Percentiles rank a stretch among this genome's conserved stretches.
phyloP scores from a whole-genome alignment of 257 asterid genomes.

The Solanum megistacrolobum region DNA sequence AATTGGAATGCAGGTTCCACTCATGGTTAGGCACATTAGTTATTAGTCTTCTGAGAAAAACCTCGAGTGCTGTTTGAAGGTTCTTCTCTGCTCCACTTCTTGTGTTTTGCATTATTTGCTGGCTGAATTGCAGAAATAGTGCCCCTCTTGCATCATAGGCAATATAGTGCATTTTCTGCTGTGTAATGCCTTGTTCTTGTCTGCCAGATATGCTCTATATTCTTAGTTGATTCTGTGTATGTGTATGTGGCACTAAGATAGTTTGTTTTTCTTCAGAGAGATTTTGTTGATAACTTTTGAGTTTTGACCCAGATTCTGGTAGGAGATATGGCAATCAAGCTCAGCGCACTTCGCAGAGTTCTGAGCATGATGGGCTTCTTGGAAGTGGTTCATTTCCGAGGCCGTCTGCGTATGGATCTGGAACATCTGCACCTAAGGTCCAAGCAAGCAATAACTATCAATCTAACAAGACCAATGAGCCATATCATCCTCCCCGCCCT shows the following conservation, averaged over 20 bases:
- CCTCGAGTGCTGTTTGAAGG: neutral
- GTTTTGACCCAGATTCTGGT: constrained; percentile 49
- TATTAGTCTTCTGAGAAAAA: neutral
- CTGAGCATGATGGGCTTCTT: constrained; percentile 96
- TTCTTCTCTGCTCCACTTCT: neutral
- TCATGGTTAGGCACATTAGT: neutral
- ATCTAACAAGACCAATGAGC: constrained; percentile 62
- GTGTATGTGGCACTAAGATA: neutral
- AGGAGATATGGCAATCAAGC: constrained; percentile 46
- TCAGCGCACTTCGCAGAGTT: constrained; percentile 65
- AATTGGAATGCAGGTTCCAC: neutral
- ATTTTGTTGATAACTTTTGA: neutral
- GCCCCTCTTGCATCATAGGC: neutral
- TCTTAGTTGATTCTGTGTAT: neutral
- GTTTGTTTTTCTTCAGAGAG: neutral
- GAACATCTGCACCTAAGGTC: constrained; percentile 46
- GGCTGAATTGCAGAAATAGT: neutral
- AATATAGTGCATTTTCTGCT: neutral
- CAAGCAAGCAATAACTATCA: constrained; percentile 49
- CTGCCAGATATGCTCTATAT: neutral
- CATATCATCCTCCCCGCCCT: constrained; percentile 97
- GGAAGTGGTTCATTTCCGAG: constrained; percentile 96
- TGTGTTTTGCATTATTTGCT: neutral
- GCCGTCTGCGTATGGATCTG: constrained; percentile 61
- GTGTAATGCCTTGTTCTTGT: neutral